These are phyloP conservation scores for Diutina pseudorugosa DNA, from an alignment of 1,139 yeast species.

Conservation along the genomic window DNA sequence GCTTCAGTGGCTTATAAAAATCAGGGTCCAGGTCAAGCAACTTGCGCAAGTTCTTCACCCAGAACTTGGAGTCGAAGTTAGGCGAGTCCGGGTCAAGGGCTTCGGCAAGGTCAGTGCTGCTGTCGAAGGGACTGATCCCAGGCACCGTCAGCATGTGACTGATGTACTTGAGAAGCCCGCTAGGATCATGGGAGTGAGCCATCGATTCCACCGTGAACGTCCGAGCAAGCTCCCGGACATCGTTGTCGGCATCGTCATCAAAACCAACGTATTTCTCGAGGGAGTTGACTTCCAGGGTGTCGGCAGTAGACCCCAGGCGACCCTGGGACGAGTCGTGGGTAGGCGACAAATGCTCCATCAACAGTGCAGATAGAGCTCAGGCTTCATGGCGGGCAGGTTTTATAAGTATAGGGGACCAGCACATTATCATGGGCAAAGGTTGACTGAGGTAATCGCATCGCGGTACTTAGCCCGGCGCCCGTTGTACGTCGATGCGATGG, in stretches of 20 bases:
- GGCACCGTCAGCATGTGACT: constrained; percentile 1
- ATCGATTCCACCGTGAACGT: constrained; percentile 23
- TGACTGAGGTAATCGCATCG: neutral
- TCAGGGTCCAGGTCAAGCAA: constrained; percentile 47
- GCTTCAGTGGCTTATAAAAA: constrained; percentile 45
- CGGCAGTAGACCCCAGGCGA: neutral
- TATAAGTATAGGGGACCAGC: neutral
- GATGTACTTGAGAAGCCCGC: constrained; percentile 9
- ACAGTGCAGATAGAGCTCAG: neutral
- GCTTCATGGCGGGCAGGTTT: neutral
- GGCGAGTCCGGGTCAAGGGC: constrained; percentile 28
- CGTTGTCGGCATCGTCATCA: constrained; percentile 11
- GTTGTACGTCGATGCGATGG: too few species aligned
- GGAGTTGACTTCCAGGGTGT: neutral
- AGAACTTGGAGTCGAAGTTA: constrained; percentile 50
- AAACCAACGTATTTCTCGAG: constrained; percentile 24
- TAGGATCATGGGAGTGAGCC: neutral
- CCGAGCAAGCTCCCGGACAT: constrained; percentile 51
- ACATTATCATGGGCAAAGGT: neutral
- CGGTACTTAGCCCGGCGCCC: neutral
- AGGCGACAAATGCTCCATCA: neutral
- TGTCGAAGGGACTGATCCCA: constrained; percentile 2
- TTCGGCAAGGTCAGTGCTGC: constrained; percentile 7
- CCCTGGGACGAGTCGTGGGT: neutral
- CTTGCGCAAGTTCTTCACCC: constrained; percentile 63